Conservation (phyloP, 257 asterid species). For the Ocimum tenuiflorum region DNA sequence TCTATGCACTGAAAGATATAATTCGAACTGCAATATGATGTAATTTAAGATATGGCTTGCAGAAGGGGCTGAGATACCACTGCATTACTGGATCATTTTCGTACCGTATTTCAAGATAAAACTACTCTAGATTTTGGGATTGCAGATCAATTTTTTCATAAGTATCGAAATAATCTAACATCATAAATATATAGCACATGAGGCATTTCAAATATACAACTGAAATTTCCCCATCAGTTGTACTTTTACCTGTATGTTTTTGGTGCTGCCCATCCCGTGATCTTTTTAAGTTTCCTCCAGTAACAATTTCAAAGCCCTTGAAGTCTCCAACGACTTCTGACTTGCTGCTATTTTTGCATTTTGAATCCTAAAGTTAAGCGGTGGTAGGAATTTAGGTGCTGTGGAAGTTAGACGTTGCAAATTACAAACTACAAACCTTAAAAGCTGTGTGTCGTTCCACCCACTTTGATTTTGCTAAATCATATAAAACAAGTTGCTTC, state of each 20-base stretch:
- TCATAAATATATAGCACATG: too few species aligned
- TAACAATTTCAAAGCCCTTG: constrained; percentile 33
- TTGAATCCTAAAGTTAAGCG: constrained; percentile 37
- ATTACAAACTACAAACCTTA: constrained; percentile 41
- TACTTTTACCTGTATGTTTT: constrained; percentile 38
- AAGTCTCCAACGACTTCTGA: constrained; percentile 42
- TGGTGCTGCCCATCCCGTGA: constrained; percentile 39
- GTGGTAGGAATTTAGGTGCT: neutral
- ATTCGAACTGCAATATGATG: too few species aligned
- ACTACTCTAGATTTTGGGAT: neutral
- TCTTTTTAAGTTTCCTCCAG: constrained; percentile 35
- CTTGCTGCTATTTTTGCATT: constrained; percentile 29
- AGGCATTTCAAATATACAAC: too few species aligned
- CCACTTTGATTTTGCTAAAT: constrained; percentile 58
- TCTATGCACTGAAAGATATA: too few species aligned
- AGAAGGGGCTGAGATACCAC: too few species aligned
- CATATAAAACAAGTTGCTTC: constrained; percentile 46
- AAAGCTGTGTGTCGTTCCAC: constrained; percentile 43
- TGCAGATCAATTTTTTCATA: too few species aligned
- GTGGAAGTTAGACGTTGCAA: neutral
- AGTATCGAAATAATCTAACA: too few species aligned
- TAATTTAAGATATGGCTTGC: too few species aligned
- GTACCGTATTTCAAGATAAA: neutral
- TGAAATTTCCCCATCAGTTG: too few species aligned
- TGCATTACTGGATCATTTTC: too few species aligned